Conservation (phyloP, 441 rosid species). For the Gossypium schwendimanii region DNA sequence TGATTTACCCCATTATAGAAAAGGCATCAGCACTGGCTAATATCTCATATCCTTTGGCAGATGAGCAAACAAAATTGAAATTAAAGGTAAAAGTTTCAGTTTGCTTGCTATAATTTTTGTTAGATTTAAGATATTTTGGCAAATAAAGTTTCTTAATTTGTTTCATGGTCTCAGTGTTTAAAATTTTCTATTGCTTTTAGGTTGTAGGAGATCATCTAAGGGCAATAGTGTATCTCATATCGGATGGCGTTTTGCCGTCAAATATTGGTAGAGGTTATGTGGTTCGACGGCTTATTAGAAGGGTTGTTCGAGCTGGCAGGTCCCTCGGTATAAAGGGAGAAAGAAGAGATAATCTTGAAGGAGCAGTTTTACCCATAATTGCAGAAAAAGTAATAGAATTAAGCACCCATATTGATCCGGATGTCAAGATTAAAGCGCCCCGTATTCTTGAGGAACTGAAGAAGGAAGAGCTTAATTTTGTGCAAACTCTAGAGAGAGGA, state of each 20-base stretch:
- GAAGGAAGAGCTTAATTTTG: constrained; percentile 83
- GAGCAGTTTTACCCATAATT: constrained; percentile 58
- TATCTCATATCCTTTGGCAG: constrained; percentile 51
- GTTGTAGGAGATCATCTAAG: constrained; percentile 86
- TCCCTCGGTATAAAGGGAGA: constrained; percentile 71
- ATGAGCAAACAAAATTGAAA: constrained; percentile 45
- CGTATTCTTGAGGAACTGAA: constrained; percentile 67
- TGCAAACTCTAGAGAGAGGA: constrained; percentile 85
- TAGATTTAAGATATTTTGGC: background rate
- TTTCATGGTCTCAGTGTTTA: background rate
- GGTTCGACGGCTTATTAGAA: constrained; percentile 82
- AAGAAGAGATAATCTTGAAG: constrained; percentile 47
- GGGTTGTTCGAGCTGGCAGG: constrained; percentile 84
- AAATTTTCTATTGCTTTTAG: constrained; percentile 28
- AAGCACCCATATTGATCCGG: constrained; percentile 62
- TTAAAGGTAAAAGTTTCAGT: constrained; percentile 44
- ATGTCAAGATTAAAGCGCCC: constrained; percentile 47
- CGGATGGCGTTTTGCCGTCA: constrained; percentile 87
- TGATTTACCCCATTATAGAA: constrained; percentile 79
- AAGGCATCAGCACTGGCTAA: constrained; percentile 66
- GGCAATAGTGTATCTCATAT: constrained; percentile 78
- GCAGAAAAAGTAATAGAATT: constrained; percentile 74
- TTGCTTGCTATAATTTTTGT: background rate
- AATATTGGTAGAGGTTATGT: constrained; percentile 93
- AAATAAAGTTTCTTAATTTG: constrained; percentile 3